phyloP scores from a whole-genome alignment of 768 basidiomycete genomes.

The Mycena alexandri region DNA sequence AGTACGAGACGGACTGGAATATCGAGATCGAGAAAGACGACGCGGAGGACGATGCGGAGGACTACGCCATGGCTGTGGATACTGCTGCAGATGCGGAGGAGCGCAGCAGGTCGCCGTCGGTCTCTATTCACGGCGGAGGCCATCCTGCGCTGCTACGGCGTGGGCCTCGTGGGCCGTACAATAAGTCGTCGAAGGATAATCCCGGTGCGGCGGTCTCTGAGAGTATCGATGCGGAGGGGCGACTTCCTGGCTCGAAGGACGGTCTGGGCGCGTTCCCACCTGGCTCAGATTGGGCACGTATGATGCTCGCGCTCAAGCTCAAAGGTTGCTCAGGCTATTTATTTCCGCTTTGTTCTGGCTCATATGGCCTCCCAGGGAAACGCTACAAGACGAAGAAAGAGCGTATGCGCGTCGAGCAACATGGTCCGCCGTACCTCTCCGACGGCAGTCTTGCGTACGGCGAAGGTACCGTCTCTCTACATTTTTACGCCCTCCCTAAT shows the following conservation, averaged over 20 bases:
- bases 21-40: slow-evolving; percentile 82
- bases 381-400: slow-evolving; percentile 87
- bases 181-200: slow-evolving; percentile 53
- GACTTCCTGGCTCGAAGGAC: slow-evolving; percentile 82
- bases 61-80: slow-evolving; percentile 53
- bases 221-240: slow-evolving; percentile 74
- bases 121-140: slow-evolving; percentile 16
- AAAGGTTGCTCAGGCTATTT: slow-evolving; percentile 63
- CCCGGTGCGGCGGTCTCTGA: slow-evolving; percentile 50
- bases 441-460: slow-evolving; percentile 86
- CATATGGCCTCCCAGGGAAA: slow-evolving; percentile 62
- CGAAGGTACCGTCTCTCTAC: slow-evolving; percentile 62
- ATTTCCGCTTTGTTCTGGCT: slow-evolving; percentile 8
- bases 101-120: slow-evolving; percentile 36
- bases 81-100: slow-evolving; percentile 44
- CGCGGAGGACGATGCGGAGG: slow-evolving; percentile 57
- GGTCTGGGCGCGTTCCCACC: slow-evolving; percentile 81
- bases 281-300: slow-evolving; percentile 76
- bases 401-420: slow-evolving; percentile 79
- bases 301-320: slow-evolving; percentile 80
- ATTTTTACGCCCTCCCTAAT: slow-evolving; percentile 9
- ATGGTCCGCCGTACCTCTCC: slow-evolving; percentile 75
- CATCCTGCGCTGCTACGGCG: slow-evolving; percentile 48
- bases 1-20: slow-evolving; percentile 88
- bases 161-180: slow-evolving; percentile 66